phyloP scores from a whole-genome alignment of 179 eudicot species.

The Beta lomatogona region DNA sequence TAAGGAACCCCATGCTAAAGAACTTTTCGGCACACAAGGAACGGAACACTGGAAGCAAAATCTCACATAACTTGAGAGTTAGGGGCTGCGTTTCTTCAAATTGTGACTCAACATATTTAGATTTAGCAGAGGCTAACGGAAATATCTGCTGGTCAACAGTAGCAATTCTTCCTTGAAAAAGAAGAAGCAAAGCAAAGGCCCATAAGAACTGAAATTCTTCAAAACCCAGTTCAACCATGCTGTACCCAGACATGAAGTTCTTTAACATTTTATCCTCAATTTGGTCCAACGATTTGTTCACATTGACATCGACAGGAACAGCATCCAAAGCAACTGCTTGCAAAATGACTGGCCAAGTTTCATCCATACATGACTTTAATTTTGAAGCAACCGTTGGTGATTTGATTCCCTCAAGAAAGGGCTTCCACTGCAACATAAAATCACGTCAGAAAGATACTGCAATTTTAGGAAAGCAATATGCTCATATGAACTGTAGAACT shows the following conservation, averaged over 20 bases:
- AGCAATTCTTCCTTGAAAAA: conserved; percentile 75
- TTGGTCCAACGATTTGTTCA: conserved; percentile 40
- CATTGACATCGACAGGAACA: conserved; percentile 53
- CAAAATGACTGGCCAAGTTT: conserved; percentile 92
- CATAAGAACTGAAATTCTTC: conserved; percentile 87
- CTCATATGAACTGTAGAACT: neutral
- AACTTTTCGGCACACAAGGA: conserved; percentile 68
- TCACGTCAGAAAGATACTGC: conserved; percentile 8
- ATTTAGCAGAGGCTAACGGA: conserved; percentile 46
- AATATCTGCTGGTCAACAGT: conserved; percentile 48
- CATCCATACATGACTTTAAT: conserved; percentile 76
- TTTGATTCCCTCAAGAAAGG: conserved; percentile 97
- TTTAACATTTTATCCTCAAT: conserved; percentile 37
- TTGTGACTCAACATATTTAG: conserved; percentile 46
- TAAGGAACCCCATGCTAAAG: conserved; percentile 64
- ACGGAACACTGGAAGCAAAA: conserved; percentile 76
- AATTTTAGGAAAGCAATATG: neutral
- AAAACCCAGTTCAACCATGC: conserved; percentile 73
- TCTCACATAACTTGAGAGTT: conserved; percentile 54
- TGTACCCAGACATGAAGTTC: conserved; percentile 72
- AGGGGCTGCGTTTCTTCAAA: conserved; percentile 47
- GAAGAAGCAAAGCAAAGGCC: conserved; percentile 79
- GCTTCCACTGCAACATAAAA: conserved; percentile 67
- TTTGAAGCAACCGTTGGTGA: conserved; percentile 75
- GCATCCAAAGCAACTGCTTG: conserved; percentile 97